These are phyloP conservation scores for Myxozyma kluyveri DNA, from an alignment of 805 yeast genomes.

Conservation along the genomic window DNA sequence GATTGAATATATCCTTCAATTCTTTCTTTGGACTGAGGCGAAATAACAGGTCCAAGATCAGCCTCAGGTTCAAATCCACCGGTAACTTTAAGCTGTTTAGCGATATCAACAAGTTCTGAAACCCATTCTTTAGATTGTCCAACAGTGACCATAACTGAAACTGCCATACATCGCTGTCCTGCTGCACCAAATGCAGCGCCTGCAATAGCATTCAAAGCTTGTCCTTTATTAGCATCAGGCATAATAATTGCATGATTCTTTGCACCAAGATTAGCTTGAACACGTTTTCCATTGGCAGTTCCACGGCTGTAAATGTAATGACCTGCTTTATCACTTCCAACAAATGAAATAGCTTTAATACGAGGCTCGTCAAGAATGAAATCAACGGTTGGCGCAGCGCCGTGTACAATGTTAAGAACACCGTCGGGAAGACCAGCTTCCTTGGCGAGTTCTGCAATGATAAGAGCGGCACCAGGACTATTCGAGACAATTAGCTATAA, in stretches of 20 bases:
- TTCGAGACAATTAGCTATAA: too few relatives aligned
- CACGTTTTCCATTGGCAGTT: conserved; percentile 66
- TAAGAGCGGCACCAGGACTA: conserved; percentile 71
- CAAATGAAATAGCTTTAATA: conserved; percentile 73
- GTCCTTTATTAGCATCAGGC: conserved; percentile 68
- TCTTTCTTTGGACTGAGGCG: conserved; percentile 55
- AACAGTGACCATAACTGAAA: conserved; percentile 69
- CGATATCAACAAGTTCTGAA: conserved; percentile 55
- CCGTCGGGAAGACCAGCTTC: conserved; percentile 78
- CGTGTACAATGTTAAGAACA: conserved; percentile 57
- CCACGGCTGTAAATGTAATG: conserved; percentile 67
- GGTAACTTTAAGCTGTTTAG: conserved; percentile 55
- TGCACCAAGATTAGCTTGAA: conserved; percentile 76
- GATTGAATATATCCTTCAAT: conserved; percentile 57
- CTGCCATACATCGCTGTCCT: conserved; percentile 81
- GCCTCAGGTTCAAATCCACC: conserved; percentile 64
- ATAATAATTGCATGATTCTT: conserved; percentile 72
- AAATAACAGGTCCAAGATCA: conserved; percentile 71
- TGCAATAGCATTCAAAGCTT: conserved; percentile 61
- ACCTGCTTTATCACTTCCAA: conserved; percentile 78
- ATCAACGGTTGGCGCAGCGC: conserved; percentile 69
- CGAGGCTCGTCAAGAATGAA: conserved; percentile 68
- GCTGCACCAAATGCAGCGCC: conserved; percentile 84
- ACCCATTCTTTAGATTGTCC: conserved; percentile 66
- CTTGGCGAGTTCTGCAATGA: conserved; percentile 66